These are phyloP conservation scores for Xylariaceae sp. DNA, from an alignment of 2,329 filamentous ascomycete genomes.

Conservation along the genomic window DNA sequence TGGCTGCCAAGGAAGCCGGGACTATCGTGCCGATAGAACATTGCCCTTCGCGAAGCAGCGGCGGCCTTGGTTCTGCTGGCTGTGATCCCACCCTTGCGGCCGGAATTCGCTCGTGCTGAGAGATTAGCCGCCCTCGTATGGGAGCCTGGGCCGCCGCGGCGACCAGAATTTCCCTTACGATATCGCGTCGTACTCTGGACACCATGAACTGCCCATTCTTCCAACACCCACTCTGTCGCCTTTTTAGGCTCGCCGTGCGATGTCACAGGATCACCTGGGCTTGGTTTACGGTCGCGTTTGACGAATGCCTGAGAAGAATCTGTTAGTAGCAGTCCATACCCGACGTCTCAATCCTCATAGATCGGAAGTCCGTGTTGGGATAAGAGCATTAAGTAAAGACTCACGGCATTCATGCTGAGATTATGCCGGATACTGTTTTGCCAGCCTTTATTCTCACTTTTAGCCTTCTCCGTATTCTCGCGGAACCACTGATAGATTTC, in stretches of 20 bases:
- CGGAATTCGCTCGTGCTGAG: conserved; percentile 30
- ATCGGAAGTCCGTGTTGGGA: background rate
- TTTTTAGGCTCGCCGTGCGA: conserved; percentile 62
- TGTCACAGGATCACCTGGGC: conserved; percentile 35
- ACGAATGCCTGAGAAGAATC: conserved; percentile 38
- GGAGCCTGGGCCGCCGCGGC: conserved; percentile 18
- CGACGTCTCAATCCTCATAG: background rate
- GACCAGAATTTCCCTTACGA: conserved; percentile 53
- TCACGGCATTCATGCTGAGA: conserved; percentile 90
- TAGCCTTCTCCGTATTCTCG: conserved; percentile 76
- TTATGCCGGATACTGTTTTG: conserved; percentile 96
- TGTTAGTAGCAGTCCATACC: conserved; percentile 1
- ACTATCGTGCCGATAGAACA: conserved; percentile 10
- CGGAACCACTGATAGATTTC: conserved; percentile 92
- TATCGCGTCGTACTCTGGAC: conserved; percentile 87
- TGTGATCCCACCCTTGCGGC: conserved; percentile 33
- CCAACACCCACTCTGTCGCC: conserved; percentile 76
- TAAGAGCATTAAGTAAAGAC: conserved; percentile 35
- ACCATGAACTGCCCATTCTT: conserved; percentile 70
- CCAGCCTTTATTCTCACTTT: conserved; percentile 73
- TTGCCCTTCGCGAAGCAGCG: conserved; percentile 19
- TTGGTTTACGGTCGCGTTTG: conserved; percentile 50
- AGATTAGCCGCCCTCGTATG: conserved; percentile 5
- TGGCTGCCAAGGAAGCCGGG: conserved; percentile 7
- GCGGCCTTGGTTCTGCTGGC: conserved; percentile 31